A percentile compares a stretch with the other conserved stretches of the same genome.
These are phyloP conservation scores for Colletotrichum musicola DNA, from an alignment of 2,329 filamentous ascomycete species.

Conservation along the genomic window DNA sequence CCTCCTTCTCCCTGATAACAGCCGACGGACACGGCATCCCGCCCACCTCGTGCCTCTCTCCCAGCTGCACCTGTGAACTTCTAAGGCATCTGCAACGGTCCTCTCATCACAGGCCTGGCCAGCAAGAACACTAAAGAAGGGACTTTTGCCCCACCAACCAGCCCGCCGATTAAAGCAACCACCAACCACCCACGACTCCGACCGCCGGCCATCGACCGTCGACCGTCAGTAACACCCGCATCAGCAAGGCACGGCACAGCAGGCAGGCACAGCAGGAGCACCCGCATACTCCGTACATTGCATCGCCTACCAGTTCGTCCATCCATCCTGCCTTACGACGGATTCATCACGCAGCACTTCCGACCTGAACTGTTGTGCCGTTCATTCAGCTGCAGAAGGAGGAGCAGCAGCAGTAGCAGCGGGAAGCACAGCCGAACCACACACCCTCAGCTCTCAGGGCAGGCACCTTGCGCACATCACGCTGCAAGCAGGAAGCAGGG, in stretches of 20 bases:
- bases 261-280: slow-evolving; percentile 3
- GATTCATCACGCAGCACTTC: too few species aligned
- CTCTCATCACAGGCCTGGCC: not conserved
- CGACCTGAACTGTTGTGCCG: slow-evolving; percentile 10
- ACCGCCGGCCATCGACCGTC: not conserved
- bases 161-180: not conserved
- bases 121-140: not conserved
- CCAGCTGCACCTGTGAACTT: slow-evolving; percentile 8
- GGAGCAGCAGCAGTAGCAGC: not conserved
- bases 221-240: not conserved
- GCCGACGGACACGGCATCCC: slow-evolving; percentile 3
- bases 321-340: not conserved
- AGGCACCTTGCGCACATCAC: slow-evolving; percentile 1
- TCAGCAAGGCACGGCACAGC: slow-evolving; percentile 22
- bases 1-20: not conserved
- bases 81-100: not conserved
- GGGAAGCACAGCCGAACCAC: slow-evolving; percentile 6
- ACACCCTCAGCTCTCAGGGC: not conserved
- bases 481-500: slow-evolving; percentile 27
- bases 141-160: slow-evolving; percentile 12
- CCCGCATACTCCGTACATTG: too few species aligned
- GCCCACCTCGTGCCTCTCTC: not conserved
- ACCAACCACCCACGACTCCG: slow-evolving; percentile 15
- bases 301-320: too few species aligned
- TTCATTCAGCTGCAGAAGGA: slow-evolving; percentile 8